Evolutionary conservation across 202 grass and related monocot species (phyloP).

Genomic region (Carex arenaria): DNA sequence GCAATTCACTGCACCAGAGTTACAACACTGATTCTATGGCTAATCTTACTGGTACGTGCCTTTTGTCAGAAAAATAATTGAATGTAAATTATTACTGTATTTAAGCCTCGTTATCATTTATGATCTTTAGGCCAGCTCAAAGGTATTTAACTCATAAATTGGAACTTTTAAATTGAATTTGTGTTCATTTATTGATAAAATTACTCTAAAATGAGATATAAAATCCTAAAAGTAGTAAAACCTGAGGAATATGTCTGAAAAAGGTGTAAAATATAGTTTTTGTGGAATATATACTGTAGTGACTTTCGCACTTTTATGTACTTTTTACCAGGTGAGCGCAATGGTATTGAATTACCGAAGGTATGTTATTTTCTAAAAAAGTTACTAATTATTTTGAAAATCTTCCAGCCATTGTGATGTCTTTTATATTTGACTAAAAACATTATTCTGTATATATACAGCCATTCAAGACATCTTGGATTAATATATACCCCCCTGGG

Average conservation of each 20-base stretch:
- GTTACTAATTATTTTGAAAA: background rate
- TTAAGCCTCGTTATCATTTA: background rate
- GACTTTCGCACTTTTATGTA: background rate
- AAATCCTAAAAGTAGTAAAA: too few relatives aligned
- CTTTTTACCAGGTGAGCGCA: background rate
- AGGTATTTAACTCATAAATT: too few relatives aligned
- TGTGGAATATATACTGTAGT: background rate
- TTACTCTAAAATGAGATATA: too few relatives aligned
- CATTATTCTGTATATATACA: background rate
- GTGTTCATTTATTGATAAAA: too few relatives aligned
- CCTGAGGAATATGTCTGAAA: too few relatives aligned
- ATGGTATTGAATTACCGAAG: background rate
- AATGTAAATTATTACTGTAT: background rate
- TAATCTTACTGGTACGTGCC: slow-evolving; percentile 8
- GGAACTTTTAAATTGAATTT: too few relatives aligned
- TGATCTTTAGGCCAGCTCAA: too few relatives aligned
- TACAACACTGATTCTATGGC: slow-evolving; percentile 31
- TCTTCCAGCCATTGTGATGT: background rate
- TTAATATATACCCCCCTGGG: slow-evolving; percentile 21
- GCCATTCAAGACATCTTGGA: slow-evolving; percentile 11
- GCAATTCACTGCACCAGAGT: background rate
- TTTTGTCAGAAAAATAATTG: background rate
- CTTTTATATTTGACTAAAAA: background rate
- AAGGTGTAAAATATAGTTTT: too few relatives aligned
- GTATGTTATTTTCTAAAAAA: background rate